Percentiles rank a stretch among this genome's conserved stretches.
phyloP scores from a whole-genome alignment of 2,329 filamentous ascomycete species.

The Zasmidium citrigriseum region DNA sequence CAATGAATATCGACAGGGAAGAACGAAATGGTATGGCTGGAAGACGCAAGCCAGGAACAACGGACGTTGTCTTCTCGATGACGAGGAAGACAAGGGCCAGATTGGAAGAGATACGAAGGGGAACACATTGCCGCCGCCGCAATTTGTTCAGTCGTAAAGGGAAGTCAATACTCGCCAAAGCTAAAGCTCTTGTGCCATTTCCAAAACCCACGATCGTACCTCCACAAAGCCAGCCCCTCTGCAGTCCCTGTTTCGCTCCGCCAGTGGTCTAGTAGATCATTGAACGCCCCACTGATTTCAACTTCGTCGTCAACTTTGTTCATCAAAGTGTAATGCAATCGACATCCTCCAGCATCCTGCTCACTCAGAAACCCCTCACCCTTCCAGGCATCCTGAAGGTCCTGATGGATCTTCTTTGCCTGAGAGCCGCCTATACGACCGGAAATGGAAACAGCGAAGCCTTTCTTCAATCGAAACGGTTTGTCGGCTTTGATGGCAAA shows the following conservation, averaged over 20 bases:
- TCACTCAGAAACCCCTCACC: constrained; percentile 42
- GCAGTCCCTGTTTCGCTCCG: constrained; percentile 37
- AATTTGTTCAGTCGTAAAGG: too few relatives aligned
- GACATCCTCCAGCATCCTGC: constrained; percentile 44
- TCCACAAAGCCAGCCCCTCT: constrained; percentile 44
- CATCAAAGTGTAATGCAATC: constrained; percentile 50
- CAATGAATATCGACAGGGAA: not conserved
- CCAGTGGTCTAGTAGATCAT: constrained; percentile 37
- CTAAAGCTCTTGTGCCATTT: constrained; percentile 38
- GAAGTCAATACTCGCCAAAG: constrained; percentile 26
- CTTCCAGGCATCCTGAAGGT: constrained; percentile 39
- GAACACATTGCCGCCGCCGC: not conserved
- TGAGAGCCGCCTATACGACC: constrained; percentile 30
- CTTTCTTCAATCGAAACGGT: constrained; percentile 44
- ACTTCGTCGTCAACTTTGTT: constrained; percentile 48
- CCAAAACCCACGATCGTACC: constrained; percentile 46
- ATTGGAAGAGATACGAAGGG: not conserved
- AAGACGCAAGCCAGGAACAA: not conserved
- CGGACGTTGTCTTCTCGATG: not conserved
- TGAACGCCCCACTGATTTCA: constrained; percentile 39
- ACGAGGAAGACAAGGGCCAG: not conserved
- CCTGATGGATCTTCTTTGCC: constrained; percentile 38
- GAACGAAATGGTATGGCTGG: not conserved
- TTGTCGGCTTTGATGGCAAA: constrained; percentile 42
- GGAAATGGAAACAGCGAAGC: constrained; percentile 42